Conservation (phyloP, 768 basidiomycete genomes). For the Tricholoma matsutake region DNA sequence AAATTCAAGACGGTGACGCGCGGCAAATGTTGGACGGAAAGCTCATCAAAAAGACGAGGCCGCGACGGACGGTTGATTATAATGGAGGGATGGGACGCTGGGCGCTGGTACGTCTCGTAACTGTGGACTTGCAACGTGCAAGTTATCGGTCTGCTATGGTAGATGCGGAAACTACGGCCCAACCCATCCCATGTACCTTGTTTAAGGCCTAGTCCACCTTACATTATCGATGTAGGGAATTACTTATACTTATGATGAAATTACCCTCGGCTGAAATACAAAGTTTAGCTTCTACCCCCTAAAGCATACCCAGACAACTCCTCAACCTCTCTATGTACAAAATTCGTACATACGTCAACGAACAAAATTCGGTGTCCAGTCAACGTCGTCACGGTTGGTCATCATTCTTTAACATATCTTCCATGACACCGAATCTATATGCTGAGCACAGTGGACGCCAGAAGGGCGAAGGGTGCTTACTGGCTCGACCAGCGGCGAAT, state of each 20-base stretch:
- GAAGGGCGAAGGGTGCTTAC: conserved; percentile 92
- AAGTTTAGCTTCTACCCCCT: conserved; percentile 80
- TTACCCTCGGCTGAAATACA: conserved; percentile 14
- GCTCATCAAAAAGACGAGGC: conserved; percentile 85
- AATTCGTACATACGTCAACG: conserved; percentile 96
- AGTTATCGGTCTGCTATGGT: conserved; percentile 8
- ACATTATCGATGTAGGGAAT: conserved; percentile 77
- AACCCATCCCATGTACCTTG: conserved; percentile 73
- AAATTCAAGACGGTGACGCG: conserved; percentile 73
- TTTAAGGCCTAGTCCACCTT: conserved; percentile 83
- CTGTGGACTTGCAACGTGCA: neutral
- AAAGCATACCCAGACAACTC: conserved; percentile 89
- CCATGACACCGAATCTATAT: conserved; percentile 1
- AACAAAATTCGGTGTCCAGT: conserved; percentile 99
- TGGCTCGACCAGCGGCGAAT: conserved; percentile 95
- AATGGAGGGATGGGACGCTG: conserved; percentile 86
- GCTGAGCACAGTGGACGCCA: conserved; percentile 83
- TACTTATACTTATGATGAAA: conserved; percentile 16
- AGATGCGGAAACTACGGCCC: conserved; percentile 79
- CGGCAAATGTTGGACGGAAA: conserved; percentile 76
- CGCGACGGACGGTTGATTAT: conserved; percentile 93
- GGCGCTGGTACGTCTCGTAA: conserved; percentile 60
- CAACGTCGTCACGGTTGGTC: conserved; percentile 86
- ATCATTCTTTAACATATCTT: neutral
- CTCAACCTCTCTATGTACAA: conserved; percentile 92